Evolutionary conservation across 345 rosid genomes (phyloP), one percentile per base, ranked within the genome.

Genomic region (Anastatica hierochuntica): DNA sequence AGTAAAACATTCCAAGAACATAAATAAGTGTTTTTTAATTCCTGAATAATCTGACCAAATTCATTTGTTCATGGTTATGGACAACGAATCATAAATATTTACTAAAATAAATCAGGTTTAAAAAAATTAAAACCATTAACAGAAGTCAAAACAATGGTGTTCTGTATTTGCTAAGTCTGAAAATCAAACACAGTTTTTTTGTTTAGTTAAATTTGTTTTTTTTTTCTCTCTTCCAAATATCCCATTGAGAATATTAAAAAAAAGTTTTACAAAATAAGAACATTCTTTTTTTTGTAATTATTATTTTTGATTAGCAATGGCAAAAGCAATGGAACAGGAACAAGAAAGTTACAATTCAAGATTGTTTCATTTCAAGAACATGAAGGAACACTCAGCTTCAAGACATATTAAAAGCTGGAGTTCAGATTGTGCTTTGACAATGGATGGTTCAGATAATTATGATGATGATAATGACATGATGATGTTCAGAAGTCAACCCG

Each of bases 291-390:
- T 33, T 43, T 12, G 12, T 18, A 12, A 2, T n/a, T 40, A n/a
- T 10, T 24, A 24, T 9, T 31, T 23, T 14, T 41, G 29, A 30
- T 31, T 30, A 7, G 7, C 27, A 21, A 80, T 77, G 77, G 81
- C n/a, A 61, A 73, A 63, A 19, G 77, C 80, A n/a, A 61, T 74
- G 26, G 88, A 81, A 5, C 83, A 77, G 67, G 90, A 83, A 71
- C 79, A 74, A 52, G 95, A 85, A 35, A 77, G 31, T 38, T 55
- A 60, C 53, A 77, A 40, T 73, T 73, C 90, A 13, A 84, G 83
- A 60, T 60, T 86, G 67, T 73, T 49, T 66, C 74, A 76, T 76
- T 86, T 84, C 72, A 62, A 62, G 81, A 68, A 61, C 53, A 61
- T 60, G 62, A 35, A 45, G 43, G 90, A 76, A 2, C 9, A 69